phyloP scores from a whole-genome alignment of 208 protist species.

The Porcisia deanei region DNA sequence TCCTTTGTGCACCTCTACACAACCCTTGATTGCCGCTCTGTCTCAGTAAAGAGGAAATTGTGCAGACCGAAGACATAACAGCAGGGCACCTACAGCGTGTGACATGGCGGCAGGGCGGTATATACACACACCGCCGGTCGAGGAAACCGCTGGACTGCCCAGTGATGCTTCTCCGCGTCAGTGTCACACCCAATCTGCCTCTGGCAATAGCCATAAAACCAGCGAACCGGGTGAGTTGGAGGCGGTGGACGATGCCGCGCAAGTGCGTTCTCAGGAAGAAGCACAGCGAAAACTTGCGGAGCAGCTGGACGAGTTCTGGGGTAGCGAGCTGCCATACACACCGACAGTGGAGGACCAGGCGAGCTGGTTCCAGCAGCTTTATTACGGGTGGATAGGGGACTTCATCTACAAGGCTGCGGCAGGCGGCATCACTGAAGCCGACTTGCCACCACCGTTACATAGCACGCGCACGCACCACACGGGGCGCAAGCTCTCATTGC shows the following conservation, averaged over 20 bases:
- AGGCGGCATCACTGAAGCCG: slow-evolving; percentile 32
- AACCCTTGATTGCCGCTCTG: not conserved
- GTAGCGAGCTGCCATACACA: slow-evolving; percentile 28
- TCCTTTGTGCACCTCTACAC: no score
- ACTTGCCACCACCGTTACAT: slow-evolving; percentile 34
- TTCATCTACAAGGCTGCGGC: slow-evolving; percentile 45
- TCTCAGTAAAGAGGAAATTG: not conserved
- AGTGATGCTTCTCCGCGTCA: not conserved
- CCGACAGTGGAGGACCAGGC: slow-evolving; percentile 38
- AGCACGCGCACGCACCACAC: slow-evolving; percentile 34
- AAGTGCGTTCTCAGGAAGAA: slow-evolving; percentile 5
- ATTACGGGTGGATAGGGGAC: slow-evolving; percentile 59
- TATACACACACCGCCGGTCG: not conserved
- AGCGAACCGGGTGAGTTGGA: not conserved
- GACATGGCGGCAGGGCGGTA: not conserved
- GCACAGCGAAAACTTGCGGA: slow-evolving; percentile 8
- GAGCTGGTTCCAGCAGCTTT: slow-evolving; percentile 44
- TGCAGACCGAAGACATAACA: not conserved
- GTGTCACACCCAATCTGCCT: not conserved
- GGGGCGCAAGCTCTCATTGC: slow-evolving; percentile 33
- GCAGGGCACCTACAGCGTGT: not conserved
- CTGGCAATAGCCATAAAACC: not conserved
- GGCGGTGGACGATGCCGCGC: slow-evolving; percentile 11
- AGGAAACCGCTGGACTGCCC: not conserved
- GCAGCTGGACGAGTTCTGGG: slow-evolving; percentile 36